Conservation (phyloP, 176 grass and related monocot species). For the Lolium perenne region DNA sequence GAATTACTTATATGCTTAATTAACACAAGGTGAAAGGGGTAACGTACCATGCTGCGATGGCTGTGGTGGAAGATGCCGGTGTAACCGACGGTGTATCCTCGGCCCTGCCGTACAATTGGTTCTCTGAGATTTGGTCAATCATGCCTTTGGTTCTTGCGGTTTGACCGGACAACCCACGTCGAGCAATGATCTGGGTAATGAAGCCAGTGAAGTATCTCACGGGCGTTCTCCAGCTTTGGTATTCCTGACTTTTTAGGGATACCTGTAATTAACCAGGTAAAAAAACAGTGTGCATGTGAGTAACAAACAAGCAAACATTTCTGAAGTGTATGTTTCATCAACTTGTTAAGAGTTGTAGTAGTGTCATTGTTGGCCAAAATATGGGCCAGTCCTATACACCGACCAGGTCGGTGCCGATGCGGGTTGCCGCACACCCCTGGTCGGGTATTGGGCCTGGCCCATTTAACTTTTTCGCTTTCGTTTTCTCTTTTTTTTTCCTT, state of each 20-base stretch:
- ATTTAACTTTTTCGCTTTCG: too few relatives aligned
- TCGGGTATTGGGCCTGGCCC: too few relatives aligned
- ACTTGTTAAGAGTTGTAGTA: too few relatives aligned
- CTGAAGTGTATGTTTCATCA: too few relatives aligned
- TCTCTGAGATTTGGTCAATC: constrained; percentile 16
- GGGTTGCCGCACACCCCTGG: too few relatives aligned
- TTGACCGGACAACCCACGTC: not conserved
- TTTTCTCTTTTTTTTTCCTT: too few relatives aligned
- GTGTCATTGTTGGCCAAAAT: too few relatives aligned
- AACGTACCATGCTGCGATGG: not conserved
- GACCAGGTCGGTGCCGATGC: too few relatives aligned
- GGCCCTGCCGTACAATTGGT: not conserved
- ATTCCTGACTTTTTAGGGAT: not conserved
- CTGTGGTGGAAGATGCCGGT: not conserved
- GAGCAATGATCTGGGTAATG: not conserved
- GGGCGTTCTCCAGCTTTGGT: not conserved
- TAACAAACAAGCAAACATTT: not conserved
- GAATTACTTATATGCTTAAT: too few relatives aligned
- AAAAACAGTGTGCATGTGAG: not conserved
- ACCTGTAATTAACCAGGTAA: not conserved
- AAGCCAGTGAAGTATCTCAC: not conserved
- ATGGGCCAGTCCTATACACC: too few relatives aligned
- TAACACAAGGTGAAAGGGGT: not conserved
- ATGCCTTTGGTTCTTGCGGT: not conserved
- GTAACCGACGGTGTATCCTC: not conserved